phyloP scores from a whole-genome alignment of 73 alveolate genomes.

The Paraurostyla sp. region DNA sequence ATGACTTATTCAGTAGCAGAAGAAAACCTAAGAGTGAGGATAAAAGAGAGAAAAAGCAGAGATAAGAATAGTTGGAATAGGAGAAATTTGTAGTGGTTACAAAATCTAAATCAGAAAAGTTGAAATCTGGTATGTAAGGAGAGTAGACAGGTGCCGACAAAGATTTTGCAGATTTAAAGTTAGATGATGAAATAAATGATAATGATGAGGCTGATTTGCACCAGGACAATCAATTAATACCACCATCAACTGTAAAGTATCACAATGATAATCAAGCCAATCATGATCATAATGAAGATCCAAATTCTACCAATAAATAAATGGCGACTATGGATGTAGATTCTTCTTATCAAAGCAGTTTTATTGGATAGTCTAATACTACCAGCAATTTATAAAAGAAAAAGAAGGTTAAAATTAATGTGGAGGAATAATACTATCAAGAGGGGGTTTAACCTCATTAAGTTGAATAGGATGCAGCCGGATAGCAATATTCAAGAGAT shows the following conservation, averaged over 20 bases:
- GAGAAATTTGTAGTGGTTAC: constrained; percentile 17
- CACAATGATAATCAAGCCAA: neutral
- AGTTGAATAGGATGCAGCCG: neutral
- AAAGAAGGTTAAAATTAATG: constrained; percentile 34
- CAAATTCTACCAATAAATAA: neutral
- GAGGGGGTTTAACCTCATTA: neutral
- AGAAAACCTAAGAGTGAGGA: constrained; percentile 19
- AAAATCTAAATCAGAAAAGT: neutral
- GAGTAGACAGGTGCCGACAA: neutral
- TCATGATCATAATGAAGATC: neutral
- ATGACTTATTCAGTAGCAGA: neutral
- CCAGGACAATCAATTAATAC: neutral
- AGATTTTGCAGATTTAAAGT: constrained; percentile 31
- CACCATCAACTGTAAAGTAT: neutral
- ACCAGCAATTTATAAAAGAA: neutral
- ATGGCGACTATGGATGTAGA: constrained; percentile 33
- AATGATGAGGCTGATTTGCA: neutral
- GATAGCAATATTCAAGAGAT: neutral
- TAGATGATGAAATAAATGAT: constrained; percentile 3
- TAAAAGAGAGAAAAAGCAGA: neutral
- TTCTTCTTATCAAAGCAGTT: constrained; percentile 9
- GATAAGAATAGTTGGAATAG: neutral
- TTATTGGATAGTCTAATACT: neutral
- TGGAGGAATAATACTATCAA: neutral
- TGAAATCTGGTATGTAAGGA: neutral